Base-by-base conservation (phyloP, 2,329 filamentous ascomycete species). In the Pseudocercospora pini-densiflorae region DNA sequence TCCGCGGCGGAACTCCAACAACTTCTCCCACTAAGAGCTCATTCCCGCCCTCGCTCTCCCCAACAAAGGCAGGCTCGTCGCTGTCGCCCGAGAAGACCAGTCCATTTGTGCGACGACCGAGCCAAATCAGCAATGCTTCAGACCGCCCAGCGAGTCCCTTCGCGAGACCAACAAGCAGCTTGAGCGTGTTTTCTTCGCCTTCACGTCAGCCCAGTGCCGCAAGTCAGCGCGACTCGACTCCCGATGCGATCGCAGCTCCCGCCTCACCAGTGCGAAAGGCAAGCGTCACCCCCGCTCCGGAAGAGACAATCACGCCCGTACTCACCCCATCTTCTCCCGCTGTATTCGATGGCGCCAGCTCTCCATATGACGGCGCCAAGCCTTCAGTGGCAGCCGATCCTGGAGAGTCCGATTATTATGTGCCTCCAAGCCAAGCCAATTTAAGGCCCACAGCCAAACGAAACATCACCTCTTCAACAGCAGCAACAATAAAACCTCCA, bases 21-120 rank as follows among this genome's bases (percentile, higher is more conserved):
- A 75, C 73, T 57, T 82, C 81, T 45, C 80, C 80, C 21, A 74
- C 79, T 14, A 81, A 82, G 60, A 49, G 63, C 8, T 57, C 69
- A 47, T 68, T 73, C 19, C 59, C 58, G 10, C 61, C 70, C 19
- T 61, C 58, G 10, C 62, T 70, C 8, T 77, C 76, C 12, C 73
- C 74, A 9, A 67, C 68, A 4, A 75, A 72, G 53, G 49, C 64
- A n/a, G 64, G 61, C 58, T 71, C 55, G 3, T 58, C 67, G 3
- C 61, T 75, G n/a, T 75, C 74, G n/a, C 72, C 74, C 14, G 74
- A 77, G 64, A 77, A 77, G 68, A 66, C 73, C 4, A 77, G 73
- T 61, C 75, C 75, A 7, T 77, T 79, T 64, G 73, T 76, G 9
- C 72, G 77, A 61, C 72, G 77, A 59, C 75, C 77, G 7, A 77